A percentile compares a stretch with the other conserved stretches of the same genome.
Conservation (phyloP, 495 filamentous ascomycete genomes). For the Glonium stellatum region DNA sequence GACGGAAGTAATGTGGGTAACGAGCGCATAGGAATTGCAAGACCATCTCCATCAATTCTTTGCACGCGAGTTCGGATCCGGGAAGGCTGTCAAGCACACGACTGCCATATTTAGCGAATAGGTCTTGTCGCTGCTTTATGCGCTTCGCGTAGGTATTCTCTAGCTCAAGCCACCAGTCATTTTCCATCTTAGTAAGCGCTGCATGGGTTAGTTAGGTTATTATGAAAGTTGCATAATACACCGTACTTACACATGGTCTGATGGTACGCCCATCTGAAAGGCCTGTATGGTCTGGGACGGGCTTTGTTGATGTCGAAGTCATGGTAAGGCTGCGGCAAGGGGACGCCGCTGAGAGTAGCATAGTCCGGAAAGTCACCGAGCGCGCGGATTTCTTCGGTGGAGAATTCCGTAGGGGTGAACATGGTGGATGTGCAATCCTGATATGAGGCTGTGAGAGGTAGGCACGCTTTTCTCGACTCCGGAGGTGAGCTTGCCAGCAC, state of each 20-base stretch:
- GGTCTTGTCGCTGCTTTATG: conserved; percentile 64
- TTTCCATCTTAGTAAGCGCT: conserved; percentile 76
- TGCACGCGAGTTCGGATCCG: conserved; percentile 73
- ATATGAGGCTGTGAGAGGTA: conserved; percentile 24
- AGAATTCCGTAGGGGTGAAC: conserved; percentile 55
- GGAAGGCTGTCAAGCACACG: conserved; percentile 63
- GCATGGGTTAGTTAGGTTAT: conserved; percentile 17
- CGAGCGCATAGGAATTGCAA: conserved; percentile 71
- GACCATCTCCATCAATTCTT: conserved; percentile 86
- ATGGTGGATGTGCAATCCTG: conserved; percentile 28
- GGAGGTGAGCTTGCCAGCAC: conserved; percentile 19
- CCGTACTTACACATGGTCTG: conserved; percentile 81
- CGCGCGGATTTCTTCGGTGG: conserved; percentile 61
- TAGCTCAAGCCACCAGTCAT: conserved; percentile 88
- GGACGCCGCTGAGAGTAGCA: conserved; percentile 68
- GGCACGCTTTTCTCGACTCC: conserved; percentile 24
- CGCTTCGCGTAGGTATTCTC: conserved; percentile 65
- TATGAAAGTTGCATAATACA: neutral
- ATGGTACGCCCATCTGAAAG: conserved; percentile 82
- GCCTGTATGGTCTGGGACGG: conserved; percentile 46
- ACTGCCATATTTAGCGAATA: conserved; percentile 59
- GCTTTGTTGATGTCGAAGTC: conserved; percentile 42
- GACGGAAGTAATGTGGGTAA: conserved; percentile 72
- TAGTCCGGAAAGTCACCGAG: conserved; percentile 84
- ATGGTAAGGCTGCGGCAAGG: conserved; percentile 62